Percentiles rank a stretch among this genome's conserved stretches.
Conservation (phyloP, 2,329 filamentous ascomycete genomes). For the Stromatinia cepivora region DNA sequence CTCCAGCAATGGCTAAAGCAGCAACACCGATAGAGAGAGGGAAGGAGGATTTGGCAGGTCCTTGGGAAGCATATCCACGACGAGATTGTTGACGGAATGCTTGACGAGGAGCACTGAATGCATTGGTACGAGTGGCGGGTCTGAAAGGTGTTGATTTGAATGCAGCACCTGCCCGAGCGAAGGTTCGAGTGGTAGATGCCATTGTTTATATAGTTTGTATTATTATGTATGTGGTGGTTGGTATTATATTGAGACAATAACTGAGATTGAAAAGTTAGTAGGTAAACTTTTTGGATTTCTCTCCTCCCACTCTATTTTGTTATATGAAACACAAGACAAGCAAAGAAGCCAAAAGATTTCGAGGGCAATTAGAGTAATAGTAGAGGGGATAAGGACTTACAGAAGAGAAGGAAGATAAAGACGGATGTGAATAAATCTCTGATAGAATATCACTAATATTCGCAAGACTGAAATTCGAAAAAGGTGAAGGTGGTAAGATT, state of each 20-base stretch:
- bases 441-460: neutral
- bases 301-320: neutral
- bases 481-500: conserved; percentile 5
- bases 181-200: conserved; percentile 40
- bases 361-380: neutral
- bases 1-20: conserved; percentile 59
- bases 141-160: conserved; percentile 47
- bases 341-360: neutral
- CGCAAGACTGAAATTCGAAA: neutral
- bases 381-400: neutral
- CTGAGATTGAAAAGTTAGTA: neutral
- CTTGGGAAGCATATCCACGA: conserved; percentile 76
- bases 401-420: neutral
- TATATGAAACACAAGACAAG: neutral
- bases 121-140: conserved; percentile 55
- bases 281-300: neutral
- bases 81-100: conserved; percentile 73
- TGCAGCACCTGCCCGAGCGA: conserved; percentile 44
- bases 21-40: conserved; percentile 59
- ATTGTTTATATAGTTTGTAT: conserved; percentile 15
- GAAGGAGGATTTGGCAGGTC: conserved; percentile 56
- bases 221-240: conserved; percentile 19
- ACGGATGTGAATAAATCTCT: neutral
- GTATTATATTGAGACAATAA: neutral
- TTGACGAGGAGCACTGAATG: conserved; percentile 62